Evolutionary conservation across 176 grass and related monocot genomes (phyloP), one percentile per base, ranked within the genome.

Genomic region (Paspalum vaginatum): DNA sequence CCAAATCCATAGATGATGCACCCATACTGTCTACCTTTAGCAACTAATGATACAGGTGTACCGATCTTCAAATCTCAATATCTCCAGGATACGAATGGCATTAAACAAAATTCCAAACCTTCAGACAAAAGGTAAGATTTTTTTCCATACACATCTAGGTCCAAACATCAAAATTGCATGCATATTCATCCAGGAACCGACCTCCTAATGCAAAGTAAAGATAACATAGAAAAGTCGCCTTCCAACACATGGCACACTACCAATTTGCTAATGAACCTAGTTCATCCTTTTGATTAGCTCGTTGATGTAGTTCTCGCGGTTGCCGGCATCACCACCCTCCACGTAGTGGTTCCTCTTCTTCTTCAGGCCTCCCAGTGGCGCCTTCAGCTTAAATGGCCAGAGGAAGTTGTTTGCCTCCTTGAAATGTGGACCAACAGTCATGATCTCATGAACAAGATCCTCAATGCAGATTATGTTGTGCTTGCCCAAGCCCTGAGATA

Each of bases 341-440:
- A 98, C 95, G 13, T 95, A 98, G 65, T 94, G 92, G 52, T 92
- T 93, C 46, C 92, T 85, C 87, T 98, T 98, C 86, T 91, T 98
- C 86, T 98, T 91, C 53, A 94, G 65, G 9, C 95, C 95, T 18
- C 90, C 92, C 25, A 91, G 37, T 0, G 92, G 92, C 4, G 90
- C 90, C 83, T 93, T 93, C 18, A 95, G 81, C 86, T 98, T 98
- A 68, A 95, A 98, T 0, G 95, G 95, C 90, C 88, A 98, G 0
- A 98, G 83, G 78, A 98, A 98, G 84, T 98, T 98, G 86, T 95
- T 98, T 0, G 92, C 95, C 66, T 95, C 92, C 86, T 95, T 98
- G 66, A 95, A 98, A 25, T 93, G 92, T 2, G 95, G 90, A 2
- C 95, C 95, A 2, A 98, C 92, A 49, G 88, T 91, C 81, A 98